These are phyloP conservation scores for Candida morakotiae DNA, from an alignment of 805 yeast genomes.

Conservation along the genomic window DNA sequence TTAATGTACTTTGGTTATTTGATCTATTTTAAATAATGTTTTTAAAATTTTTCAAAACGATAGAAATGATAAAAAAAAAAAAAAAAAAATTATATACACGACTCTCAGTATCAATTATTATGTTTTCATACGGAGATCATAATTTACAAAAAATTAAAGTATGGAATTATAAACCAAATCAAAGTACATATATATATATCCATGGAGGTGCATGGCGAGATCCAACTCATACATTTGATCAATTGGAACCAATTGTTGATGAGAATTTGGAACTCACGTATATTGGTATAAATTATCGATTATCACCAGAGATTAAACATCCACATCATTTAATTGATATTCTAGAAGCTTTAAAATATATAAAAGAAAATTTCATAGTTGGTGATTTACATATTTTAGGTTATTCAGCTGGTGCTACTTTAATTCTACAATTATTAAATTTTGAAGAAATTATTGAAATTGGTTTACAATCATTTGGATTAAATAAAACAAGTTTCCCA, in stretches of 20 bases:
- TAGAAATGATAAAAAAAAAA: slow-evolving; percentile 1
- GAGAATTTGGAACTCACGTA: slow-evolving; percentile 12
- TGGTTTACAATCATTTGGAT: slow-evolving; percentile 11
- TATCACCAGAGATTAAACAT: slow-evolving; percentile 58
- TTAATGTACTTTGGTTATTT: too few species aligned
- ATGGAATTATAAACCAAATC: slow-evolving; percentile 16
- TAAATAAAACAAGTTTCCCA: not conserved
- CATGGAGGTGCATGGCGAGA: slow-evolving; percentile 95
- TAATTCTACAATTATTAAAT: slow-evolving; percentile 51
- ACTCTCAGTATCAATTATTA: too few species aligned
- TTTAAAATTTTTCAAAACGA: slow-evolving; percentile 3
- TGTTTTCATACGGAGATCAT: slow-evolving; percentile 26
- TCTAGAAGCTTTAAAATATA: slow-evolving; percentile 30
- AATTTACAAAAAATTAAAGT: slow-evolving; percentile 27
- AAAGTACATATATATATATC: slow-evolving; percentile 46
- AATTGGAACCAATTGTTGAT: slow-evolving; percentile 31
- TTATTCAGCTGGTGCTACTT: slow-evolving; percentile 79
- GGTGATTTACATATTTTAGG: slow-evolving; percentile 44
- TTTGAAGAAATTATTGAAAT: slow-evolving; percentile 14
- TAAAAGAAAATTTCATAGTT: slow-evolving; percentile 12
- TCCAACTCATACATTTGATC: slow-evolving; percentile 54
- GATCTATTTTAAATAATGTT: not conserved
- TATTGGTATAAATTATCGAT: slow-evolving; percentile 53
- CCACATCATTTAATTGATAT: slow-evolving; percentile 64
- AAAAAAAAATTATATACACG: slow-evolving; percentile 5